Evolutionary conservation across 768 basidiomycete genomes (phyloP), one percentile per base, ranked within the genome.

Genomic region (Hygrophoropsis aurantiaca): DNA sequence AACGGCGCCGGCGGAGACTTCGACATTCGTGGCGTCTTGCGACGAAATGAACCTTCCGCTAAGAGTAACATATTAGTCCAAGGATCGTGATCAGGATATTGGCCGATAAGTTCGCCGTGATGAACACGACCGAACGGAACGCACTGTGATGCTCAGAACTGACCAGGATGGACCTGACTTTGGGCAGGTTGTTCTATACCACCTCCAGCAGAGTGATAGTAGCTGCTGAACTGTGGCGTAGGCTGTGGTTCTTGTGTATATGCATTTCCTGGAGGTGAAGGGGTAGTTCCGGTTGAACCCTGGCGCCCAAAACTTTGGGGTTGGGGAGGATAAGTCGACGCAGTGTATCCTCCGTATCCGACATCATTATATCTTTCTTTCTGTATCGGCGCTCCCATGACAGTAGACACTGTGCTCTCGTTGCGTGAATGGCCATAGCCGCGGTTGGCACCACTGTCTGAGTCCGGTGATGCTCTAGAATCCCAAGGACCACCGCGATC

Each of bases 401-500:
- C 71, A 41, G 84, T 83, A 19, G 80, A 76, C 40, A 75, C 74
- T 49, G 80, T 80, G 58, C 86, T 88, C 46, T 73, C 72, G 42
- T 79, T 69, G 49, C 80, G 74, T 41, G 72, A 45, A 53, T 89
- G 84, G 23, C 68, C 64, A 48, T 73, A 77, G 9, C 64, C 65
- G 42, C 64, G 68, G 11, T 53, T 63, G n/a, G 47, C 50, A 39
- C 56, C 59, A 26, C 61, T 62, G n/a, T 60, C 59, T n/a, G 59
- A 48, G 49, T 74, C 61, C 40, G 65, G 59, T 24, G 84, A 82
- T 38, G 71, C 69, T 45, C 84, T 74, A 21, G 79, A 70, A 46
- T 87, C 81, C 84, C 86, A 90, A n/a, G 83, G 77, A 58, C 85
- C 83, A 52, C 69, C 72, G 44, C 85, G 82, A 53, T 78, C 73